These are phyloP conservation scores for Handroanthus guayacan DNA, from an alignment of 257 asterid genomes.

Conservation along the genomic window DNA sequence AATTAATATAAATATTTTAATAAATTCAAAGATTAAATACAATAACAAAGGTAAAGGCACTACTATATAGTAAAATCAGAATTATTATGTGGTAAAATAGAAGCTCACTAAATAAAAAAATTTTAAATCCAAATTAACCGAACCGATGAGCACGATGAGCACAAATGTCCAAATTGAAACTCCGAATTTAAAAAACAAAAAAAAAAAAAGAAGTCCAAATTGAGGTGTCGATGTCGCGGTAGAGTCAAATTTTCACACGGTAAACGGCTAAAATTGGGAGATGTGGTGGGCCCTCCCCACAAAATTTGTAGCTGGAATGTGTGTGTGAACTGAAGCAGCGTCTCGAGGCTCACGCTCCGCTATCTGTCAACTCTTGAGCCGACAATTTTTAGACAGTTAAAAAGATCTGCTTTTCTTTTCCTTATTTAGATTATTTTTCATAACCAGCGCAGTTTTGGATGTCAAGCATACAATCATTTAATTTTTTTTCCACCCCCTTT, in stretches of 20 bases:
- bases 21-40: no score
- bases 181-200: not conserved
- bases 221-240: not conserved
- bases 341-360: slow-evolving; percentile 41
- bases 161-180: not conserved
- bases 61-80: no score
- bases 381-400: slow-evolving; percentile 16
- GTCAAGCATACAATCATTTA: slow-evolving; percentile 28
- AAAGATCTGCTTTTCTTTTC: not conserved
- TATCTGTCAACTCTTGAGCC: slow-evolving; percentile 24
- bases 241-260: not conserved
- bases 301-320: slow-evolving; percentile 15
- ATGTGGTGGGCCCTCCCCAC: not conserved
- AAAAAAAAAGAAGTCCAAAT: not conserved
- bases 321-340: not conserved
- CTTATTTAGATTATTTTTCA: slow-evolving; percentile 19
- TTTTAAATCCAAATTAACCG: no score
- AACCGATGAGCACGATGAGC: no score
- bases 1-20: no score
- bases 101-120: no score
- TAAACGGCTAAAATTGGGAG: slow-evolving; percentile 31
- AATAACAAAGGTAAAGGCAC: no score
- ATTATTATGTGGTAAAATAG: no score
- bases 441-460: slow-evolving; percentile 15
- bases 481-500: not conserved